Base-by-base conservation (phyloP, 768 basidiomycete species). In the Amanita polypyramis region DNA sequence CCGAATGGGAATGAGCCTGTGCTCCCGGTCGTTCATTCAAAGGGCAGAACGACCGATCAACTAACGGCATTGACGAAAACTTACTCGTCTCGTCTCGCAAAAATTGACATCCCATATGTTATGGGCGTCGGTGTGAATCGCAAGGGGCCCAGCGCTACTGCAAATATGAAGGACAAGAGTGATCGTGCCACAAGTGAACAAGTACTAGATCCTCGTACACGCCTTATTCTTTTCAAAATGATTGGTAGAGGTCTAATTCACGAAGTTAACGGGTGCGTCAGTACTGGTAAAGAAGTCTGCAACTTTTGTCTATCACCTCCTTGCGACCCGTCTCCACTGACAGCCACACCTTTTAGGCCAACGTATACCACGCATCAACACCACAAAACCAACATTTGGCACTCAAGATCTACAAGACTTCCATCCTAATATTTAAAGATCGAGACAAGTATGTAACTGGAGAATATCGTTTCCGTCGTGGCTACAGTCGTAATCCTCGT, bases 391-490 rank as follows among this genome's bases (percentile, higher is more conserved):
- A 58, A 1, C 89, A 95, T 58, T 70, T 96, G 36, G 96, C 96
- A 0, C 76, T 98, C 51, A 99, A 99, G 64, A 92, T 99, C 51
- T 99, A 94, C 73, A 96, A 98, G 62, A 99, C 96, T 1, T 96
- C 93, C 20, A 98, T 99, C 54, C 80, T 99, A 7, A 74, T 92
- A 7, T 99, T 99, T 74, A 95, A 97, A 64, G 91, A 97, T 55
- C 80, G 96, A n/a, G 90, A 94, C 57, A 85, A 86, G 50, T 99
- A 99, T 63, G 93, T 98, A 34, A 82, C 86, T 0, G 96, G 96
- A 43, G 95, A 98, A 63, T 82, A 86, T 62, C 82, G 96, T n/a
- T 98, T 98, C 69, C 75, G 90, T 41, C 77, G 83, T 48, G 94
- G 94, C 20, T 91, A 91, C 64, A 82, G 79, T 59, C 82, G 84